These are phyloP conservation scores for Hypoxylon sp. DNA, from an alignment of 2,329 filamentous ascomycete species.

Conservation along the genomic window DNA sequence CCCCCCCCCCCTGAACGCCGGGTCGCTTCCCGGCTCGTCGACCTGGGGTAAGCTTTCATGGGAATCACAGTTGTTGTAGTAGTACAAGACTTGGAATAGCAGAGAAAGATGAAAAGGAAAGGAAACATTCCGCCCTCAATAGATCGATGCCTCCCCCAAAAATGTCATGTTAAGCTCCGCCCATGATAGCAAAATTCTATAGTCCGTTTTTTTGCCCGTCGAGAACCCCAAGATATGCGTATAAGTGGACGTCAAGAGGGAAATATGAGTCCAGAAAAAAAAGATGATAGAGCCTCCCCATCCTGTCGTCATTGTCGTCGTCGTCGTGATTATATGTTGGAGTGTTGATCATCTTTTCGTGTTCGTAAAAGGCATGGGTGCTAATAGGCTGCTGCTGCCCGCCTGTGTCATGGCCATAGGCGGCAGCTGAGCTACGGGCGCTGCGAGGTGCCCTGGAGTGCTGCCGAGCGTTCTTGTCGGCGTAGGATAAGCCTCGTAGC, in stretches of 20 bases:
- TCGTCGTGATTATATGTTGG: constrained; percentile 13
- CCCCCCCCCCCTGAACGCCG: constrained; percentile 20
- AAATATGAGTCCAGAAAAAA: constrained; percentile 13
- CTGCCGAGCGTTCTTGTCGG: constrained; percentile 38
- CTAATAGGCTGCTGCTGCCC: constrained; percentile 30
- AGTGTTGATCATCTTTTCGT: constrained; percentile 40
- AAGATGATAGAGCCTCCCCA: constrained; percentile 7
- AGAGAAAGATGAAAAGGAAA: constrained; percentile 13
- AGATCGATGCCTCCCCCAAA: constrained; percentile 19
- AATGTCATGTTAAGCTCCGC: constrained; percentile 13
- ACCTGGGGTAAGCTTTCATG: constrained; percentile 9
- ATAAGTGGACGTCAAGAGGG: constrained; percentile 23
- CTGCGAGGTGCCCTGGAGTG: constrained; percentile 38
- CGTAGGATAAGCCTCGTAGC: constrained; percentile 38
- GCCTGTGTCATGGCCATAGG: constrained; percentile 40
- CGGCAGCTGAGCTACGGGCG: constrained; percentile 39
- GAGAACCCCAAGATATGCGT: constrained; percentile 27
- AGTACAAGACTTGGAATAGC: constrained; percentile 25
- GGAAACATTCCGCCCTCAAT: constrained; percentile 12
- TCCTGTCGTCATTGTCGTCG: constrained; percentile 16
- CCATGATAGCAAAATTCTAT: constrained; percentile 24
- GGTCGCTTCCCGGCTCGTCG: constrained; percentile 8
- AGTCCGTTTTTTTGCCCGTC: constrained; percentile 19
- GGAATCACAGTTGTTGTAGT: constrained; percentile 17
- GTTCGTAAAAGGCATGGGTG: constrained; percentile 40